These are phyloP conservation scores for Suhomyces chickasaworum DNA, from an alignment of 1,139 yeast genomes.

Conservation along the genomic window DNA sequence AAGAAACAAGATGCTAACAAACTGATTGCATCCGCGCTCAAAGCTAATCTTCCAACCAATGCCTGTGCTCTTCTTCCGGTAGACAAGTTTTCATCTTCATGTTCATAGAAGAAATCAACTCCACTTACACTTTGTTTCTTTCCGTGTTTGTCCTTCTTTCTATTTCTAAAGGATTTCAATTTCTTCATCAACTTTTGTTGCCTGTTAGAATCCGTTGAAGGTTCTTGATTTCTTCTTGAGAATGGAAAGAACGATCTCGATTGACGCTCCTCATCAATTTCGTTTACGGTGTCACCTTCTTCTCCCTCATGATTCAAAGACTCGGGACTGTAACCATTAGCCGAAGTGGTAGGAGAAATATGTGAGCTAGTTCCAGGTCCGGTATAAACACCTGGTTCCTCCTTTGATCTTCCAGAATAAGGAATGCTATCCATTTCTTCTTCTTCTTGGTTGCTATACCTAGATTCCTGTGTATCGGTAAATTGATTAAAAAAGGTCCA, in stretches of 20 bases:
- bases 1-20: slow-evolving; percentile 74
- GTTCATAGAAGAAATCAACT: slow-evolving; percentile 22
- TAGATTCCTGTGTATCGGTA: slow-evolving; percentile 28
- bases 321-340: neutral
- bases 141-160: slow-evolving; percentile 25
- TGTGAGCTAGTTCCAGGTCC: slow-evolving; percentile 4
- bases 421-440: slow-evolving; percentile 21
- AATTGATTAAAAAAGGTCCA: slow-evolving; percentile 28
- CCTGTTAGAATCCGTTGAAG: slow-evolving; percentile 18
- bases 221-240: slow-evolving; percentile 10
- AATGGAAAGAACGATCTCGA: slow-evolving; percentile 4
- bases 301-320: neutral
- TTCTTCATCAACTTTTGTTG: slow-evolving; percentile 24
- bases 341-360: slow-evolving; percentile 1
- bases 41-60: slow-evolving; percentile 60
- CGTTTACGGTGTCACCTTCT: slow-evolving; percentile 12
- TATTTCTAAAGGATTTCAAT: slow-evolving; percentile 32
- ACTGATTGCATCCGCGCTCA: slow-evolving; percentile 82
- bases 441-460: slow-evolving; percentile 32
- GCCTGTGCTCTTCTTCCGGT: slow-evolving; percentile 60
- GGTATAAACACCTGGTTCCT: slow-evolving; percentile 2
- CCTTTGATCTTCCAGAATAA: slow-evolving; percentile 9
- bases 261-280: slow-evolving; percentile 7
- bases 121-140: slow-evolving; percentile 24
- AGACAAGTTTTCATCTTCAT: slow-evolving; percentile 29